These are phyloP conservation scores for Isabelozyma gotoi DNA, from an alignment of 805 yeast species.

Conservation along the genomic window DNA sequence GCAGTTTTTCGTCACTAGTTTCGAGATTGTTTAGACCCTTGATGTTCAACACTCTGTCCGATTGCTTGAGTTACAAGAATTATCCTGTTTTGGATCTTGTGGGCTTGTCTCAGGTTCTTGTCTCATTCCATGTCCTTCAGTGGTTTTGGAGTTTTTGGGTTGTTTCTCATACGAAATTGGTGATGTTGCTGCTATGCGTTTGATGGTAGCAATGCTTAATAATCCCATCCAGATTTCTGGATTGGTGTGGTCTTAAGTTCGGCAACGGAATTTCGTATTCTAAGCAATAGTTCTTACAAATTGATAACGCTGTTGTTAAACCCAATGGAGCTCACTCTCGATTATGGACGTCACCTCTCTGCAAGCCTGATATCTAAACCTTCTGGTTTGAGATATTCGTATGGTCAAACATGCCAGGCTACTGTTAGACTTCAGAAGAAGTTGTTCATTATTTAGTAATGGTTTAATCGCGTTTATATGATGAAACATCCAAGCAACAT, in stretches of 20 bases:
- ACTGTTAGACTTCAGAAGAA: slow-evolving; percentile 17
- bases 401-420: slow-evolving; percentile 71
- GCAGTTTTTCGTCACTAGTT: slow-evolving; percentile 15
- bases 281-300: slow-evolving; percentile 78
- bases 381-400: slow-evolving; percentile 34
- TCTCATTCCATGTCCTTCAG: slow-evolving; percentile 4
- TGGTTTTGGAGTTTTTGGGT: background rate
- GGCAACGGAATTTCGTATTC: slow-evolving; percentile 61
- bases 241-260: slow-evolving; percentile 38
- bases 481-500: slow-evolving; percentile 78
- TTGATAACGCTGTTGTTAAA: slow-evolving; percentile 44
- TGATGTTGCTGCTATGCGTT: slow-evolving; percentile 3
- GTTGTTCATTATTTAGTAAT: slow-evolving; percentile 20
- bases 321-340: slow-evolving; percentile 90
- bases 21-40: background rate
- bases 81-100: slow-evolving; percentile 1
- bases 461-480: slow-evolving; percentile 36
- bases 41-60: background rate
- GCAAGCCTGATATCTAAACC: slow-evolving; percentile 19
- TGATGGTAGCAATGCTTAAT: background rate
- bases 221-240: slow-evolving; percentile 14
- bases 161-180: background rate
- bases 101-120: background rate
- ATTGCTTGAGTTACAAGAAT: background rate
- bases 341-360: slow-evolving; percentile 52